Evolutionary conservation across 2,329 filamentous ascomycete genomes (phyloP), one percentile per base, ranked within the genome.

Genomic region (Pseudonectria buxi): DNA sequence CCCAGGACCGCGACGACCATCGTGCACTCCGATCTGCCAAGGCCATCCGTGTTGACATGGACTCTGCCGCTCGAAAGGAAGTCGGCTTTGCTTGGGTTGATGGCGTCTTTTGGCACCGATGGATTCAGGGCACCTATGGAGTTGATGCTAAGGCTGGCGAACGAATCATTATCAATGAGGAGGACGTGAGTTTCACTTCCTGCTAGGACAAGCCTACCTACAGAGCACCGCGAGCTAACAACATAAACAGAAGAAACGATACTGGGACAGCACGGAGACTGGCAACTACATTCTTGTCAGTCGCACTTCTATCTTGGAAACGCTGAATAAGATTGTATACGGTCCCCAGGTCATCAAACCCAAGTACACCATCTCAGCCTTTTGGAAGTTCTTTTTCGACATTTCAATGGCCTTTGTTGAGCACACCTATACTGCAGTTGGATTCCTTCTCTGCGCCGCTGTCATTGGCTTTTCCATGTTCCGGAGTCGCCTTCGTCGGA

Each of bases 61-160:
- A 90, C 50, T 83, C 84, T 56, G 77, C 86, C 34, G 81, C 88
- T 55, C 82, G 83, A 50, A 94, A 90, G 60, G 85, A 94, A 57
- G 88, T 96, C 28, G 78, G 79, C 7, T 98, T 98, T 62, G 92
- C 92, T 10, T 98, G 92, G 92, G 87, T 96, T 10, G 92, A 98
- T 57, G 88, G 89, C 33, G 77, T 86, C 7, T 96, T 96, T 62
- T 98, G 92, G 92, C 89, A 96, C 62, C 78, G 90, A 43, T 98
- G 92, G 92, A 78, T 98, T 46, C 76, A 83, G 48, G 89, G 83
- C n/a, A 95, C 90, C 0, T 98, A 94, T 55, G 90, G 90, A 36
- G 83, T 96, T 48, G 85, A 94, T 50, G 81, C 92, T 42, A 81
- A 76, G 55, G 81, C 92, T 44, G 89, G 90, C 31, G 92, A 96